Percentiles rank a stretch among this genome's conserved stretches.
These are phyloP conservation scores for Citrus cavaleriei DNA, from an alignment of 345 rosid species.

Conservation along the genomic window DNA sequence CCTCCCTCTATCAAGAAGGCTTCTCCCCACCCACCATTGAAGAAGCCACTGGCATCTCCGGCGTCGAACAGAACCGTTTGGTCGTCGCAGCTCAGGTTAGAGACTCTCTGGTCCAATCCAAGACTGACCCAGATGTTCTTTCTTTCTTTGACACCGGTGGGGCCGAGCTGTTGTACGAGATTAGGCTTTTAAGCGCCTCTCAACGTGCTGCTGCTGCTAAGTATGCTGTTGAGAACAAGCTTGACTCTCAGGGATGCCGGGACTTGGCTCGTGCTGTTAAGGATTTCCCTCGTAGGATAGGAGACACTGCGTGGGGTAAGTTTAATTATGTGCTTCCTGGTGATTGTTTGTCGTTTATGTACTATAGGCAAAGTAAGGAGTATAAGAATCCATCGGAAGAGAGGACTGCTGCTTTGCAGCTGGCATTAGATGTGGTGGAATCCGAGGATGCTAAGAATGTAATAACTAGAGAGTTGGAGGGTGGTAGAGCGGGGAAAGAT, in stretches of 20 bases:
- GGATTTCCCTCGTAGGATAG: slow-evolving; percentile 77
- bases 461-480: slow-evolving; percentile 41
- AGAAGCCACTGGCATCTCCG: slow-evolving; percentile 71
- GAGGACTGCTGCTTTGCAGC: slow-evolving; percentile 41
- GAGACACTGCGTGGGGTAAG: slow-evolving; percentile 49
- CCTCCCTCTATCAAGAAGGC: slow-evolving; percentile 74
- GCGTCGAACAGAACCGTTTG: slow-evolving; percentile 80
- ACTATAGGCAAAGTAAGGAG: slow-evolving; percentile 67
- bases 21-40: slow-evolving; percentile 67
- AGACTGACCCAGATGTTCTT: slow-evolving; percentile 49
- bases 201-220: slow-evolving; percentile 65
- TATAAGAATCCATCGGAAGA: slow-evolving; percentile 48
- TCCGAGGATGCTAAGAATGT: slow-evolving; percentile 60
- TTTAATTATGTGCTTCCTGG: slow-evolving; percentile 70
- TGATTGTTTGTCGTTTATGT: slow-evolving; percentile 77
- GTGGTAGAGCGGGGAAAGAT: slow-evolving; percentile 24
- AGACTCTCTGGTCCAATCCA: slow-evolving; percentile 54
- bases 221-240: slow-evolving; percentile 31
- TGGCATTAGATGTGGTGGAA: slow-evolving; percentile 56
- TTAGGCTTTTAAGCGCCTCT: slow-evolving; percentile 50
- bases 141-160: slow-evolving; percentile 64
- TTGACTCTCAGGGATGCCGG: slow-evolving; percentile 56
- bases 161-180: slow-evolving; percentile 75
- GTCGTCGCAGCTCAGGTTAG: slow-evolving; percentile 80
- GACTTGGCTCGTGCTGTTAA: slow-evolving; percentile 80